Evolutionary conservation across 164 flowering plant genomes (phyloP).

Genomic region (Cinnamomum micranthum): DNA sequence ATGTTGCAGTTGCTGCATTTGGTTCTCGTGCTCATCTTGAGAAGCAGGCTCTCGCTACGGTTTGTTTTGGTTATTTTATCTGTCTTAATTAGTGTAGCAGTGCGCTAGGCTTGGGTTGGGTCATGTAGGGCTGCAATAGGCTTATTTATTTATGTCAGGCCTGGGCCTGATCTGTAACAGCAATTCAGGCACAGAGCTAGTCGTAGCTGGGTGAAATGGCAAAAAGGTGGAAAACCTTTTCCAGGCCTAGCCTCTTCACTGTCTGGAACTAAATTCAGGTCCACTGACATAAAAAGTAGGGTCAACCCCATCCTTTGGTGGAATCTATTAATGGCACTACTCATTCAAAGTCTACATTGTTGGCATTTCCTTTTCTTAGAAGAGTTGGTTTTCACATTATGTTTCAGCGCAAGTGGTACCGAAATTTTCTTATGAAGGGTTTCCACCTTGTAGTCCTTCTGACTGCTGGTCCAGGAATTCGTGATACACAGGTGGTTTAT

Average conservation of each 20-base stretch:
- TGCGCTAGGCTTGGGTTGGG: too few relatives aligned
- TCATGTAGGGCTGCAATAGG: neutral
- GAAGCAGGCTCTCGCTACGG: constrained; percentile 91
- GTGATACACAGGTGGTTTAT: constrained; percentile 84
- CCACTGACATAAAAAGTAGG: neutral
- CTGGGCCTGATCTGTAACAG: neutral
- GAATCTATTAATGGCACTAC: neutral
- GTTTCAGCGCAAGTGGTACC: constrained; percentile 92
- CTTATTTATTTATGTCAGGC: neutral
- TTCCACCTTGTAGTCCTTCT: constrained; percentile 89
- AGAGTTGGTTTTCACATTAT: constrained; percentile 10
- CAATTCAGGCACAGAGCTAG: neutral
- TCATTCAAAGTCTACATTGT: too few relatives aligned
- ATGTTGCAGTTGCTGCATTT: constrained; percentile 77
- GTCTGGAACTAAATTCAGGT: neutral
- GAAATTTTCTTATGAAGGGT: constrained; percentile 97
- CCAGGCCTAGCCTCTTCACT: neutral
- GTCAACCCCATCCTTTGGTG: neutral
- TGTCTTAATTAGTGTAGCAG: neutral
- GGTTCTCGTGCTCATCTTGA: constrained; percentile 99
- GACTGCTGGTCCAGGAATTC: constrained; percentile 89
- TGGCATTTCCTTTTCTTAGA: neutral
- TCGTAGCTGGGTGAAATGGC: neutral
- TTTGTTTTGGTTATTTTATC: constrained; percentile 27
- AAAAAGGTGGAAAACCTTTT: too few relatives aligned